Evolutionary conservation across 495 filamentous ascomycete species (phyloP).

Genomic region (Penicillium riverlandense): DNA sequence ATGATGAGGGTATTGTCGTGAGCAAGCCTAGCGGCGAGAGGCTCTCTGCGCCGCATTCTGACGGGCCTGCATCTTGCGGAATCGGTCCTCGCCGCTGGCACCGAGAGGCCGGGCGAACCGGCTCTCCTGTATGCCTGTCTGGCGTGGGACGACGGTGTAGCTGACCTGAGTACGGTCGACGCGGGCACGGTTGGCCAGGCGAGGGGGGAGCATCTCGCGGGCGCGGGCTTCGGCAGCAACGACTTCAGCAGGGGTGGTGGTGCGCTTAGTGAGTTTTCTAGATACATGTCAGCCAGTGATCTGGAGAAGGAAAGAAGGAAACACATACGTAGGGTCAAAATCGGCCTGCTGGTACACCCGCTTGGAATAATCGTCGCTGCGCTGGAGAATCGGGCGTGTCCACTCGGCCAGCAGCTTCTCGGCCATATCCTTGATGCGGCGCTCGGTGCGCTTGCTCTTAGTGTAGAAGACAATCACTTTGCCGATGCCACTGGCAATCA

Average conservation of each 20-base stretch:
- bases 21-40: constrained; percentile 19
- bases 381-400: constrained; percentile 91
- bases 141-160: constrained; percentile 74
- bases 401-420: constrained; percentile 88
- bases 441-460: constrained; percentile 79
- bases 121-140: constrained; percentile 42
- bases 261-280: constrained; percentile 40
- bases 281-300: constrained; percentile 7
- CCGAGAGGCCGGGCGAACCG: constrained; percentile 59
- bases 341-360: constrained; percentile 50
- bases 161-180: constrained; percentile 62
- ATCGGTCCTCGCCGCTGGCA: constrained; percentile 68
- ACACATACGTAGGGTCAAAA: constrained; percentile 50
- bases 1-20: background rate
- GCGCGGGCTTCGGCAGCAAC: constrained; percentile 60
- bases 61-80: constrained; percentile 72
- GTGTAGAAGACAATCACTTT: constrained; percentile 97
- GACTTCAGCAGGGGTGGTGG: constrained; percentile 42
- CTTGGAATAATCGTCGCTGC: constrained; percentile 87
- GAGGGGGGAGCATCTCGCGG: constrained; percentile 61
- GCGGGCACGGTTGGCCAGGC: constrained; percentile 63
- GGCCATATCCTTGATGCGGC: constrained; percentile 84
- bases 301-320: constrained; percentile 2
- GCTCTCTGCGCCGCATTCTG: constrained; percentile 50
- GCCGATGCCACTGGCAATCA: constrained; percentile 87